These are phyloP conservation scores for Leishmania gerbilli DNA, from an alignment of 208 protist genomes.

Conservation along the genomic window DNA sequence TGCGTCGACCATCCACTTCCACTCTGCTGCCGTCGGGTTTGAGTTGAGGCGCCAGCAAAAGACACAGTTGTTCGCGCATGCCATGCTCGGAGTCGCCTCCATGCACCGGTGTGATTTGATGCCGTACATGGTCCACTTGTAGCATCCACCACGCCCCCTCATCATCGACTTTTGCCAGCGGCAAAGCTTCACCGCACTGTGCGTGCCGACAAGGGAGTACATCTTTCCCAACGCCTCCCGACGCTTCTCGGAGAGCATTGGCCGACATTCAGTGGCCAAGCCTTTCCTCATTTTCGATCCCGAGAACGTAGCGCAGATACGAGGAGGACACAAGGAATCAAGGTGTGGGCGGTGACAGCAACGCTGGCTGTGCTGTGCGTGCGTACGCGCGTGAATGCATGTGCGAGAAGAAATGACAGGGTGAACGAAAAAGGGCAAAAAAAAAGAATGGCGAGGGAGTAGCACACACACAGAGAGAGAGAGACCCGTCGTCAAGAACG, in stretches of 20 bases:
- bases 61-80: slow-evolving; percentile 96
- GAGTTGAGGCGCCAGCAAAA: slow-evolving; percentile 96
- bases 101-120: slow-evolving; percentile 96
- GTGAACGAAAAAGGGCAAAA: not conserved
- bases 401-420: not conserved
- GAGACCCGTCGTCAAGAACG: not conserved
- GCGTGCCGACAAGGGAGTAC: slow-evolving; percentile 93
- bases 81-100: slow-evolving; percentile 96
- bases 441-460: not conserved
- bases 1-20: slow-evolving; percentile 94
- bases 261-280: slow-evolving; percentile 31
- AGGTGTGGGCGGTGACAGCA: not conserved
- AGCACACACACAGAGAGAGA: not conserved
- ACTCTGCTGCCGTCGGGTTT: slow-evolving; percentile 92
- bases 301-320: not conserved
- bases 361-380: not conserved
- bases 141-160: slow-evolving; percentile 95
- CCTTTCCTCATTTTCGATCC: slow-evolving; percentile 25
- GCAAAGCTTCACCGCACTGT: slow-evolving; percentile 97
- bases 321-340: not conserved
- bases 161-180: slow-evolving; percentile 98
- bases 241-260: slow-evolving; percentile 82
- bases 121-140: slow-evolving; percentile 98
- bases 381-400: not conserved
- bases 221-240: slow-evolving; percentile 63